Base-by-base conservation (phyloP, 75 land plant species). In the Chamaecyparis obtusa region DNA sequence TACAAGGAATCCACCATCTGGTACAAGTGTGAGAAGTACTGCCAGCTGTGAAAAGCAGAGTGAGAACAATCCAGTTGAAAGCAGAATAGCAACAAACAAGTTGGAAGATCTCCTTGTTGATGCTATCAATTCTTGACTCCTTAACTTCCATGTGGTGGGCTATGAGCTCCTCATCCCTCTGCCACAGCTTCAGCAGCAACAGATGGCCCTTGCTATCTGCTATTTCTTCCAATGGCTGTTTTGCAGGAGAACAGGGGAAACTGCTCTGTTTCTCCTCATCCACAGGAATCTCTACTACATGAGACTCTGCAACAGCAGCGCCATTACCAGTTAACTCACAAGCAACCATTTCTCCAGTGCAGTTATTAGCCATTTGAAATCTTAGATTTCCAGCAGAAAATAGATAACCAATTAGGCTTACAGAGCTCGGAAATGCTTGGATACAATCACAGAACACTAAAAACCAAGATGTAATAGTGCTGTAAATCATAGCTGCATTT, bases 181-280 rank as follows among this genome's bases (percentile, higher is more conserved):
- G 95, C 92, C 89, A 90, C 6, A 94, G 90, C 85, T 94, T 94
- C 30, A 94, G 90, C 17, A 93, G 93, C 72, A 93, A 75, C 72
- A 94, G 91, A 86, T 94, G 95, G 85, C 95, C 95, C 39, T 93
- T 92, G 87, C 95, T 94, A n/a, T 85, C 56, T 35, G 94, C 88
- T 88, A 94, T 94, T 69, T 94, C 93, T 69, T 83, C 85, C 24
- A 93, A 75, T n/a, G 95, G 95, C 84, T 94, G 95, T 27, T 81
- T 81, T 36, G 13, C 49, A 13, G 91, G 85, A 2, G 88, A 56
- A 84, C 84, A 72, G 7, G 41, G 24, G 30, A 43, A 51, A 30
- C 32, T 3, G 54, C 55, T 89, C 49, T 86, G 83, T 14, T 89
- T 82, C 74, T 88, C 89, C 56, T 86, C 88, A 16, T 92, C 89